Conservation (phyloP, 495 filamentous ascomycete species). For the Penicillium crystallinum region DNA sequence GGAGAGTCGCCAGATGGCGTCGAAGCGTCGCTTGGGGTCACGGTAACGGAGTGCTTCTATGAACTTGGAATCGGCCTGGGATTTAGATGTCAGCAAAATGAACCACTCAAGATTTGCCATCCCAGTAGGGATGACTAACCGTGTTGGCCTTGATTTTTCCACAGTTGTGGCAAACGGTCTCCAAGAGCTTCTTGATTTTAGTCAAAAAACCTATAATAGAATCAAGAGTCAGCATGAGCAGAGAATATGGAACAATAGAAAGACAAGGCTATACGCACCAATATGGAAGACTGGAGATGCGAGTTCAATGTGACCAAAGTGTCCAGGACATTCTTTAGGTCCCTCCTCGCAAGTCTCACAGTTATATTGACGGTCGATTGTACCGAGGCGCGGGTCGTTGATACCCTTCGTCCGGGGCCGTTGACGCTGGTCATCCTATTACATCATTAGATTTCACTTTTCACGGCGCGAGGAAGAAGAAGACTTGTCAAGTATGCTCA, state of each 20-base stretch:
- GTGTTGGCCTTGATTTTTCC: conserved; percentile 89
- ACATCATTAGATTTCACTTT: conserved; percentile 17
- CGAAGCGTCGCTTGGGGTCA: conserved; percentile 90
- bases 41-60: conserved; percentile 71
- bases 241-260: not conserved
- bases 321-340: conserved; percentile 91
- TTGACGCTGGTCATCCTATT: conserved; percentile 76
- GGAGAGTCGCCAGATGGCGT: conserved; percentile 80
- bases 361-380: conserved; percentile 87
- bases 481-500: not conserved
- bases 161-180: conserved; percentile 97
- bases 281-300: conserved; percentile 88
- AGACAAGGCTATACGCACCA: conserved; percentile 43
- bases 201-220: conserved; percentile 73
- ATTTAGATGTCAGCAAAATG: conserved; percentile 57
- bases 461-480: conserved; percentile 4
- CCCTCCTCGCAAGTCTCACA: conserved; percentile 93
- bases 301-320: conserved; percentile 97
- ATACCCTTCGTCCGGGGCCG: conserved; percentile 82
- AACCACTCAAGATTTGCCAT: conserved; percentile 46
- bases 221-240: conserved; percentile 26
- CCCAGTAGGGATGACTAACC: conserved; percentile 70
- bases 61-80: conserved; percentile 77
- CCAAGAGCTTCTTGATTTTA: conserved; percentile 96
- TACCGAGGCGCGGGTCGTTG: conserved; percentile 90